Base-by-base conservation (phyloP, 179 eudicot genomes). In the Sideroxylon spinosum region DNA sequence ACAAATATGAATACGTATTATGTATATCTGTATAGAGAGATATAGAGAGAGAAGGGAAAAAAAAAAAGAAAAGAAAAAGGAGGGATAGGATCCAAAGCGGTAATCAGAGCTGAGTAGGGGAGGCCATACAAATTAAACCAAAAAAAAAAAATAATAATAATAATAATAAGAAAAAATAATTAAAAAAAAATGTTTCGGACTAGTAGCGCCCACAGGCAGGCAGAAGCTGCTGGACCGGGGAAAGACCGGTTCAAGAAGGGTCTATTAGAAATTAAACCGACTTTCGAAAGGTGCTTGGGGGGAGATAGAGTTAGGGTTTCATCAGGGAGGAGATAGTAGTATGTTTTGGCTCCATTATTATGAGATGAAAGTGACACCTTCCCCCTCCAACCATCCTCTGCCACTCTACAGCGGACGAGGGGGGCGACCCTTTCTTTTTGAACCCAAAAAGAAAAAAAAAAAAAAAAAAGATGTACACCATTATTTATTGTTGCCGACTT, bases 41-140 rank as follows among this genome's bases (percentile, higher is more conserved):
- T 16, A 50, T 57, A 46, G 37, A 44, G 52, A 59, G 55, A 69
- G 56, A 50, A 57, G 46, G 14, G 22, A 72, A 20, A 65, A n/a
- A 26, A 17, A 29, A 7, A 26, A 28, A 7, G 63, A 1, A 20
- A 32, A 19, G 13, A 32, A n/a, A 29, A 32, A 72, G 20, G 7
- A 28, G 78, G 65, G 73, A 76, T 70, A 64, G 79, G 75, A 63
- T 76, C 73, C 74, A 37, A 81, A 81, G 80, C 55, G 68, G n/a
- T 53, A 73, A 78, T 70, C 71, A 76, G 22, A 49, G 62, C 19
- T 26, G 56, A 67, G 75, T 68, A 52, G 55, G 48, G 79, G 53
- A 72, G 78, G 83, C 74, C 44, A 67, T 53, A 37, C 9, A 46
- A 55, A 72, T 26, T 29, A 55, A 28, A 26, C 10, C 17, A 32